Evolutionary conservation across 1,139 yeast species (phyloP).

Genomic region (Pichia kudriavzevii): DNA sequence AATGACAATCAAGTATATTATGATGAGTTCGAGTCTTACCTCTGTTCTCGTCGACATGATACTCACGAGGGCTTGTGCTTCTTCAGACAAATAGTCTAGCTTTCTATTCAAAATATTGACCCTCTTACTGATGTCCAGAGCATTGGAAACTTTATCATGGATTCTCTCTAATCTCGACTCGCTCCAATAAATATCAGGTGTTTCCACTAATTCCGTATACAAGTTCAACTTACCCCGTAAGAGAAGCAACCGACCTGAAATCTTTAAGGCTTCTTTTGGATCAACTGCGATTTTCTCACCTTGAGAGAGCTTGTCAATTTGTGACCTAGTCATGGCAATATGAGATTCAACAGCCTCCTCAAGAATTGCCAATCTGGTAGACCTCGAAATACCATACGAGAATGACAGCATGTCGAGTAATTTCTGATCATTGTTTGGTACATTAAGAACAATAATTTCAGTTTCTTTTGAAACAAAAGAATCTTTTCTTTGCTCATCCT

Average conservation of each 20-base stretch:
- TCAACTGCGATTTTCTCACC: constrained; percentile 53
- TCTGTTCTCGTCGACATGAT: constrained; percentile 73
- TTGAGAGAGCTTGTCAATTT: constrained; percentile 58
- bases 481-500: constrained; percentile 16
- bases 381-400: constrained; percentile 78
- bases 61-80: constrained; percentile 67
- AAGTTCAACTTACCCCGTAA: constrained; percentile 76
- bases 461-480: constrained; percentile 13
- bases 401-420: constrained; percentile 79
- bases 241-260: constrained; percentile 68
- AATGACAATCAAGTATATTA: constrained; percentile 69
- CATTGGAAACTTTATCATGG: constrained; percentile 61
- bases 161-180: constrained; percentile 77
- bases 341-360: constrained; percentile 68
- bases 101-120: constrained; percentile 75
- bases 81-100: constrained; percentile 85
- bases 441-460: constrained; percentile 25
- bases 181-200: constrained; percentile 90
- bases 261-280: constrained; percentile 56
- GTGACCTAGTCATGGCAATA: constrained; percentile 50
- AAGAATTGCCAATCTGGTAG: constrained; percentile 74
- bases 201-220: constrained; percentile 84
- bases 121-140: constrained; percentile 69
- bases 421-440: constrained; percentile 38
- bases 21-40: constrained; percentile 79